Percentiles rank a stretch among this genome's conserved stretches.
These are phyloP conservation scores for Gelatoporia subvermispora DNA, from an alignment of 768 basidiomycete genomes.

Conservation along the genomic window DNA sequence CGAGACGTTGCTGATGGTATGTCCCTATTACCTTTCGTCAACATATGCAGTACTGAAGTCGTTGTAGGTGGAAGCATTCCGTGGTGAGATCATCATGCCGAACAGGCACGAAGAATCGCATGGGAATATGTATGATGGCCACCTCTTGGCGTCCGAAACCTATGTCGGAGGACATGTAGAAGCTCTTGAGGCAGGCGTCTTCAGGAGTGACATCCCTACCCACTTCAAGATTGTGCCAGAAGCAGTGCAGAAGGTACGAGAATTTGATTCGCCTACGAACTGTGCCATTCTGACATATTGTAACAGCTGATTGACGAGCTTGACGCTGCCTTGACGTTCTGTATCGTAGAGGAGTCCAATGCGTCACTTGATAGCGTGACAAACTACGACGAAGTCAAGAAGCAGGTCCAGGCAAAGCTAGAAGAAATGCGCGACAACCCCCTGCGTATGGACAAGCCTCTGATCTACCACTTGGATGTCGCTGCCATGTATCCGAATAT, in stretches of 20 bases:
- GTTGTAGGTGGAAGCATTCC: conserved; percentile 87
- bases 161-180: conserved; percentile 99
- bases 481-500: conserved; percentile 99
- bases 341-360: conserved; percentile 81
- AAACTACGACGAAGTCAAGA: conserved; percentile 93
- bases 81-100: conserved; percentile 92
- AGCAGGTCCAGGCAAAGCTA: conserved; percentile 67
- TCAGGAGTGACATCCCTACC: conserved; percentile 90
- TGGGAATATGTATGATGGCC: conserved; percentile 91
- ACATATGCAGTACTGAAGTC: not conserved
- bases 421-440: conserved; percentile 92
- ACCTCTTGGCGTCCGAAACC: conserved; percentile 94
- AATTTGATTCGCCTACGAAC: not conserved
- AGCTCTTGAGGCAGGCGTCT: conserved; percentile 96
- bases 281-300: conserved; percentile 3
- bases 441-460: conserved; percentile 80
- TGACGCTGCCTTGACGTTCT: conserved; percentile 87
- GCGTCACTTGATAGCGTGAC: conserved; percentile 75
- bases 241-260: conserved; percentile 76
- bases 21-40: conserved; percentile 17
- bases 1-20: conserved; percentile 95
- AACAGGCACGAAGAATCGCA: conserved; percentile 93
- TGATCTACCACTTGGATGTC: conserved; percentile 98
- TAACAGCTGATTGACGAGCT: conserved; percentile 86
- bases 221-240: conserved; percentile 92